Base-by-base conservation (phyloP, 495 filamentous ascomycete species). In the Ramalina peruviana region DNA sequence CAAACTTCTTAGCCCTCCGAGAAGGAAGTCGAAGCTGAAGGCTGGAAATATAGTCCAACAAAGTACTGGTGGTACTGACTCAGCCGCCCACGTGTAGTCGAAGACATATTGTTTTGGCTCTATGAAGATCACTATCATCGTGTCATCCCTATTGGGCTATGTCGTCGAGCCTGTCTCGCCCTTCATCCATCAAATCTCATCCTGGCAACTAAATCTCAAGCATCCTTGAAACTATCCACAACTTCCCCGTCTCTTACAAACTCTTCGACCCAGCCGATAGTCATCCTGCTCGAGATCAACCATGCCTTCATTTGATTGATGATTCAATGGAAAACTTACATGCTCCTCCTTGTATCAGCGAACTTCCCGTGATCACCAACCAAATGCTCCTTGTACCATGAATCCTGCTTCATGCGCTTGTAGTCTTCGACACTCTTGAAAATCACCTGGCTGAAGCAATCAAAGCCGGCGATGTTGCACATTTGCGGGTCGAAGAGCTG, bases 311-410 rank as follows among this genome's bases (percentile, higher is more conserved):
- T 19, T 11, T 21, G 19, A 17, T n/a, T 21, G 36, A 30, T 48
- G 3, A 21, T 36, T 16, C 6, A 30, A 30, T 30, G 27, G 10
- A 4, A 30, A 10, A 58, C 56, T 46, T 58, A 54, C 67, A 46
- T 54, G 51, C 65, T 70, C 45, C 54, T 58, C 50, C 62, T 66
- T 13, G 64, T 70, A 61, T 72, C 70, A 16, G 70, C 70, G 61
- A 73, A 73, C 15, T 66, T 67, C 51, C 67, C 66, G 55, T 73
- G 69, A 50, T 73, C 70, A 20, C 54, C 54, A 11, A 60, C 43
- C 9, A 70, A 40, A 47, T 66, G 50, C 56, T 72, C 60, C 54
- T 67, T 42, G 19, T 67, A 67, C 23, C 52, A 63, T 10, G 65
- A 61, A 57, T 67, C 65, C 21, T 64, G 42, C 45, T 64, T 65